Base-by-base conservation (phyloP, 2,329 filamentous ascomycete species). In the Fonsecaea erecta region DNA sequence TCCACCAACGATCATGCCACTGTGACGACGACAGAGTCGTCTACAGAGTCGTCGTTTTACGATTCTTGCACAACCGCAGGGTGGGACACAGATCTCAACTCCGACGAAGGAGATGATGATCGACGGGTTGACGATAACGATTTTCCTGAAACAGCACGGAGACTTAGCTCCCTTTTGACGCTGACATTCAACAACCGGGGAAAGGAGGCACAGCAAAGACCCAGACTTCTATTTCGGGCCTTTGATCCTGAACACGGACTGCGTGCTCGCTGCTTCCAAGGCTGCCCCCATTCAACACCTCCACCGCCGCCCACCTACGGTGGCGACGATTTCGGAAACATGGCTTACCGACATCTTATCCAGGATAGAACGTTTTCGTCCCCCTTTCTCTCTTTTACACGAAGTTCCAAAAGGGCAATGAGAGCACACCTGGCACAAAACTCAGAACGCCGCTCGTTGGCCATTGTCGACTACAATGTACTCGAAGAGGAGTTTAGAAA, bases 381-480 rank as follows among this genome's bases (percentile, higher is more conserved):
- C 14, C 68, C 66, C 2, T 63, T 66, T 11, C 48, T 70, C 1
- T 66, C 63, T 1, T 52, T 56, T 14, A 68, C 66, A 2, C 53
- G 66, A 11, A 63, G 24, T 32, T 37, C 60, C 1, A 9, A 16
- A 12, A 52, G 64, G 16, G 61, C 64, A 4, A 24, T 70, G 11
- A 30, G 55, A 5, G 24, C 61, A 2, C 43, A 48, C 37, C 60
- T 70, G 26, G 28, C 32, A 2, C 57, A 26, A 5, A 51, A 9
- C 14, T 14, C 14, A 30, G 51, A 8, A 43, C 40, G 8, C 24
- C 57, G 18, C 54, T 56, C 32, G 5, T 26, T 70, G 2, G 60
- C 62, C 1, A 54, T 68, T 12, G 6, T 68, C 8, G 59, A 66
- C 51, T 64, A 65, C 16, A 68, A 67, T 26, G 62, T 65, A 8